Base-by-base conservation (phyloP, 768 basidiomycete genomes). In the Cantharellus anzutake region DNA sequence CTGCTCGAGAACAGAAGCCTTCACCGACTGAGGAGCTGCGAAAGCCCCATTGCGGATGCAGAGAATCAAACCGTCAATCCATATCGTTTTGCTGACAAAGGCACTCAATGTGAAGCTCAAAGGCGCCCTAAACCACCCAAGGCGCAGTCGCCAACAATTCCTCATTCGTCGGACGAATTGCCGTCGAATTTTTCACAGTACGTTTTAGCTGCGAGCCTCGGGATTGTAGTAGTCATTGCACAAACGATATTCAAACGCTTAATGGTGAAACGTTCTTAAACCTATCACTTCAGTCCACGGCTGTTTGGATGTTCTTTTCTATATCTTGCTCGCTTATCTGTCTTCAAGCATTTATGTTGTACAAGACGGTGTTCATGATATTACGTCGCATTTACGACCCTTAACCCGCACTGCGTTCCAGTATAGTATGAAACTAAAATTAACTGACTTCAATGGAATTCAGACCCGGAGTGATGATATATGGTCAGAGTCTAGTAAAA, bases 131-230 rank as follows among this genome's bases (percentile, higher is more conserved):
- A 1, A 48, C 44, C 44, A 48, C 52, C 52, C 52, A 55, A 55
- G 35, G 7, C 52, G 35, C 11, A 7, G 14, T 7, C 14, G 37
- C 48, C 61, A 62, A 16, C 40, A 42, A 60, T 53, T 52, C 42
- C 16, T 11, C 37, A 52, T 40, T 20, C 16, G 11, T 34, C 55
- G 34, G 60, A 61, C 50, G 57, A 37, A 5, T n/a, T 2, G 4
- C 41, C 44, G 4, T 35, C 35, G 16, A 56, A 56, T 20, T 37
- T 63, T 3, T 50, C 61, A 29, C 35, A 39, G 14, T 63, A 62
- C 38, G 61, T 63, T 16, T 42, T 63, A 42, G 39, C 40, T 4
- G 62, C 59, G 4, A 60, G 62, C 34, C 60, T 63, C 4, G 62
- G 62, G 2, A 50, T 63, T 14, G 44, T 48, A 41, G 55, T 60